Evolutionary conservation across 78 protist species (phyloP), one percentile per base, ranked within the genome.

Genomic region (Bodo saltans): DNA sequence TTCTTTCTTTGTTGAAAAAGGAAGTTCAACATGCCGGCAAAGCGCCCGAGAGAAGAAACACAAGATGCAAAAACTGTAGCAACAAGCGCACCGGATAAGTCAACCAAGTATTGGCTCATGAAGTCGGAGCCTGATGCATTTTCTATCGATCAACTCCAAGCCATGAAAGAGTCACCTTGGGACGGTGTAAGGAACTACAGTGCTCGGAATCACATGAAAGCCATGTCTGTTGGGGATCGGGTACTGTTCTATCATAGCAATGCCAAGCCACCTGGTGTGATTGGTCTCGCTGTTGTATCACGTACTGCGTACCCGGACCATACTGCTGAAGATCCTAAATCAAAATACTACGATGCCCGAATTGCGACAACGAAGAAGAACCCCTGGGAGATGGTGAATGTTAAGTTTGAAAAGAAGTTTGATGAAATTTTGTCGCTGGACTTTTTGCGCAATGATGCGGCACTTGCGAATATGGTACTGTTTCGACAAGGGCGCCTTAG

Each of bases 191-290:
- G 89, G 60, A 86, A 86, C 75, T 72, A 78, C 32, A 72, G 39
- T 28, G 90, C 90, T 0, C 41, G 86, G 21, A 87, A 87, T 72
- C 0, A 38, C 33, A 47, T 87, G 78, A 37, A 33, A 26, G 78
- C 53, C 42, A 87, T 87, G 90, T 68, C 4, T 1, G n/a, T 69
- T 4, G 90, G 90, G 8, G 85, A 87, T 26, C 1, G 1, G 23
- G 72, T 74, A 29, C 71, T 87, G 71, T 87, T 83, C 80, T 87
- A 87, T 47, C 90, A 87, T 70, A 38, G 72, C 79, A 75, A 41
- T 52, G 83, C 76, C 30, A 83, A 80, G 41, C 83, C 29, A 0
- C 81, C 84, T 0, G 84, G 74, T 21, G 60, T 87, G 3, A 87
- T 76, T 34, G 90, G 90, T 41, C 28, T 87, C 26, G 83, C 68